Evolutionary conservation across 192 early-diverging fungal genomes (phyloP).

Genomic region (Umbelopsis isabellina): DNA sequence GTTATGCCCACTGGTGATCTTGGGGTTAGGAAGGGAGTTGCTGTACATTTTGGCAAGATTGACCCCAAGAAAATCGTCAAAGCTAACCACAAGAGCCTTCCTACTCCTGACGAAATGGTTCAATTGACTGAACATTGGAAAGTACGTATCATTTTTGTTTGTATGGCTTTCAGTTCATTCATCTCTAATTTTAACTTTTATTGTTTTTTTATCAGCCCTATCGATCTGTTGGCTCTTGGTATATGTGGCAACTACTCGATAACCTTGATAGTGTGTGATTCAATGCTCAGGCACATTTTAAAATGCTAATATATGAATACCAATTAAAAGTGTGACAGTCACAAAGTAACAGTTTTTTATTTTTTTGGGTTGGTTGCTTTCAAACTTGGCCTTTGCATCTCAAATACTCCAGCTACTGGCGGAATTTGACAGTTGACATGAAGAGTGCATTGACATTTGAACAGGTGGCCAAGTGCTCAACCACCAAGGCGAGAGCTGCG

Average conservation of each 20-base stretch:
- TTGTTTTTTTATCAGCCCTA: slow-evolving; percentile 44
- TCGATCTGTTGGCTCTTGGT: slow-evolving; percentile 63
- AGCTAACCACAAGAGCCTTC: slow-evolving; percentile 23
- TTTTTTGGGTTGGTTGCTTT: not conserved
- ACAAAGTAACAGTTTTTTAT: not conserved
- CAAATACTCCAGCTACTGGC: not conserved
- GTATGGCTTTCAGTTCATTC: no score
- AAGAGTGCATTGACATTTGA: slow-evolving; percentile 76
- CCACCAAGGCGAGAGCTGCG: slow-evolving; percentile 77
- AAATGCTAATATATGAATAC: no score
- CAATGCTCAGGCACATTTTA: no score
- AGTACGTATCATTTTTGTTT: not conserved
- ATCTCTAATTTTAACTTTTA: not conserved
- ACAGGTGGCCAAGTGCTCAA: slow-evolving; percentile 76
- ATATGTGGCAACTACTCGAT: slow-evolving; percentile 59
- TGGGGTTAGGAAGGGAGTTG: slow-evolving; percentile 65
- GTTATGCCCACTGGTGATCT: slow-evolving; percentile 69
- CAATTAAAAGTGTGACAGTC: not conserved
- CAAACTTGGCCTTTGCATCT: not conserved
- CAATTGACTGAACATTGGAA: slow-evolving; percentile 59
- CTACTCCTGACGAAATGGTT: slow-evolving; percentile 52
- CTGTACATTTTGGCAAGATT: slow-evolving; percentile 60
- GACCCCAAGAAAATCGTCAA: slow-evolving; percentile 34
- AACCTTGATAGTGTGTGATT: not conserved
- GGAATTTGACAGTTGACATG: slow-evolving; percentile 36